Evolutionary conservation across 345 rosid genomes (phyloP).

Genomic region (Citrus unshiu): DNA sequence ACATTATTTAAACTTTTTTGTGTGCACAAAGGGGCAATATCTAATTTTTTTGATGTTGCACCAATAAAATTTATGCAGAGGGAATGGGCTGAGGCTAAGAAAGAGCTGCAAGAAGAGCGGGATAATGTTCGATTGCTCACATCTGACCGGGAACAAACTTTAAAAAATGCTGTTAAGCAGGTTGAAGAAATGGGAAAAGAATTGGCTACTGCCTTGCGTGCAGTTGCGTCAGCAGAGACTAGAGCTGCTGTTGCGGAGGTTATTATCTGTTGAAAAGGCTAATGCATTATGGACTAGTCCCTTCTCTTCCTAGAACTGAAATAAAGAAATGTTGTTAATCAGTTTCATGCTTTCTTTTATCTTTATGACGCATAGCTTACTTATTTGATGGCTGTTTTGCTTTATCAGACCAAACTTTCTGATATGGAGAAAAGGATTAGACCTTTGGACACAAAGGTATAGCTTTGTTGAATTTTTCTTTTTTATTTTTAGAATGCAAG

Average conservation of each 20-base stretch:
- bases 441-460: conserved; percentile 66
- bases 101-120: conserved; percentile 78
- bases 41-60: not conserved
- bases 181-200: conserved; percentile 83
- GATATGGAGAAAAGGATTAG: conserved; percentile 66
- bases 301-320: not conserved
- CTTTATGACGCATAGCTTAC: not conserved
- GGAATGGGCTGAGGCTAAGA: conserved; percentile 97
- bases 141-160: conserved; percentile 62
- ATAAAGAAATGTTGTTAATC: not conserved
- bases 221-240: conserved; percentile 76
- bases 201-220: conserved; percentile 66
- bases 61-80: conserved; percentile 38
- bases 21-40: not conserved
- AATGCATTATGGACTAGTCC: conserved; percentile 4
- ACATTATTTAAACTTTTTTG: not conserved
- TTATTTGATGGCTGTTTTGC: not conserved
- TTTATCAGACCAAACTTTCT: conserved; percentile 63
- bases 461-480: not conserved
- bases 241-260: conserved; percentile 95
- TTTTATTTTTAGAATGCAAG: not conserved
- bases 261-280: conserved; percentile 2
- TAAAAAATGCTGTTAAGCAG: conserved; percentile 76
- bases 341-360: not conserved
- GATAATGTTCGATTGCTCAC: conserved; percentile 58